Conservation (phyloP, 306 rosid genomes). For the Cicer pinnatifidum region DNA sequence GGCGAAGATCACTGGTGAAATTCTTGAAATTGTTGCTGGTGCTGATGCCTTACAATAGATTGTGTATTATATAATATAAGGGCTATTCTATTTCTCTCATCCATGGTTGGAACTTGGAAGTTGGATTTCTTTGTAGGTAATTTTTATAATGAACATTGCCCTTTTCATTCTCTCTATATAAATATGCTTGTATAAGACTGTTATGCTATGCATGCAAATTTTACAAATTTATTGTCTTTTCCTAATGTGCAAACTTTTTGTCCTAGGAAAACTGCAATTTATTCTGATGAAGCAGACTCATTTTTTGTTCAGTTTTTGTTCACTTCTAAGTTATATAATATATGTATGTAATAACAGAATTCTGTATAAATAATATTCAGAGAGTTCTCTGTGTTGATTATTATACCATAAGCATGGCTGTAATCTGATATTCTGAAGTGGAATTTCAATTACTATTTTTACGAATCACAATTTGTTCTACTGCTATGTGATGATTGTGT, state of each 20-base stretch:
- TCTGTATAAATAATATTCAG: constrained; percentile 45
- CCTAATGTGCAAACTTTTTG: constrained; percentile 43
- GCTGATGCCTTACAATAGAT: constrained; percentile 59
- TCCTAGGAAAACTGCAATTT: constrained; percentile 45
- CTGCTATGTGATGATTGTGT: constrained; percentile 11
- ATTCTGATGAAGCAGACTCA: constrained; percentile 40
- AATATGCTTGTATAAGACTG: constrained; percentile 42
- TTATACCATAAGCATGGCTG: constrained; percentile 5
- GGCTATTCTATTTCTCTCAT: constrained; percentile 20
- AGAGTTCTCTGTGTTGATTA: constrained; percentile 36
- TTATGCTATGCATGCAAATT: constrained; percentile 42
- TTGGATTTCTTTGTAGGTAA: constrained; percentile 51
- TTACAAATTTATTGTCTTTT: constrained; percentile 45
- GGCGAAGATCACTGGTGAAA: constrained; percentile 92
- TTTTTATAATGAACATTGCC: constrained; percentile 25
- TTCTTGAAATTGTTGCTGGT: constrained; percentile 91
- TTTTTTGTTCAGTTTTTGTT: constrained; percentile 22
- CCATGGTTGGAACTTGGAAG: background rate
- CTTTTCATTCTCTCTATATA: constrained; percentile 32
- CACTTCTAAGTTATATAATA: constrained; percentile 38
- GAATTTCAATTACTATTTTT: background rate
- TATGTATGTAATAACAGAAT: constrained; percentile 36
- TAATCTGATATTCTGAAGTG: background rate
- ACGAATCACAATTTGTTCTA: constrained; percentile 6
- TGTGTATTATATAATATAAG: background rate